These are phyloP conservation scores for Pueraria montana DNA, from an alignment of 306 rosid species.

Conservation along the genomic window DNA sequence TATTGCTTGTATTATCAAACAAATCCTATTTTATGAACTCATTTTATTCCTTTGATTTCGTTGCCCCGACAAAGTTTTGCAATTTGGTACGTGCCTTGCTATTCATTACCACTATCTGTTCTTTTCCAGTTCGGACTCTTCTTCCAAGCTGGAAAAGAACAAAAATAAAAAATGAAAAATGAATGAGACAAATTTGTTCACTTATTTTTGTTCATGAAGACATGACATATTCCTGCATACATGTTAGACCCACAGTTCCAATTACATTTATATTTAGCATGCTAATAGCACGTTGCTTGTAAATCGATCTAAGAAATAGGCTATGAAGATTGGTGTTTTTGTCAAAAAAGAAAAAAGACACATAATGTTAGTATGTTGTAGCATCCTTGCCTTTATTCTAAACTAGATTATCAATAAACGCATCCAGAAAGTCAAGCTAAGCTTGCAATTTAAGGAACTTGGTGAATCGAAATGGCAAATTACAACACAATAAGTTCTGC, in stretches of 20 bases:
- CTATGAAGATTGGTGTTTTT: neutral
- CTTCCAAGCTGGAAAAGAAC: conserved; percentile 6
- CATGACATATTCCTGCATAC: neutral
- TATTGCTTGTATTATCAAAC: conserved; percentile 43
- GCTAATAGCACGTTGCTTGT: neutral
- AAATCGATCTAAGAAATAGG: neutral
- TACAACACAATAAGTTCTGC: neutral
- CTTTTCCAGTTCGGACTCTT: neutral
- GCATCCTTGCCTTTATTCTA: neutral
- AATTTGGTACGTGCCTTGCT: neutral
- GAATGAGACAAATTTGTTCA: neutral
- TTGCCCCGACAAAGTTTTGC: conserved; percentile 24
- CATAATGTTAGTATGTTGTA: neutral
- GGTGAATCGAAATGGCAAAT: neutral
- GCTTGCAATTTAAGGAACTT: neutral
- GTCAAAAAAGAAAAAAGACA: neutral
- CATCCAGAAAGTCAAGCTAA: neutral
- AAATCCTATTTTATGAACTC: conserved; percentile 48
- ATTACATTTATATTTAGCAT: neutral
- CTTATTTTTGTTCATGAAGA: neutral
- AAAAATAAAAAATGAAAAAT: no score
- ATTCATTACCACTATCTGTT: conserved; percentile 3
- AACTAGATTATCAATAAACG: neutral
- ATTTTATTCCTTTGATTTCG: conserved; percentile 44
- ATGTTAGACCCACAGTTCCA: neutral